A percentile compares a stretch with the other conserved stretches of the same genome.
These are phyloP conservation scores for Echeveria elegans DNA, from an alignment of 164 flowering plant species.

Conservation along the genomic window DNA sequence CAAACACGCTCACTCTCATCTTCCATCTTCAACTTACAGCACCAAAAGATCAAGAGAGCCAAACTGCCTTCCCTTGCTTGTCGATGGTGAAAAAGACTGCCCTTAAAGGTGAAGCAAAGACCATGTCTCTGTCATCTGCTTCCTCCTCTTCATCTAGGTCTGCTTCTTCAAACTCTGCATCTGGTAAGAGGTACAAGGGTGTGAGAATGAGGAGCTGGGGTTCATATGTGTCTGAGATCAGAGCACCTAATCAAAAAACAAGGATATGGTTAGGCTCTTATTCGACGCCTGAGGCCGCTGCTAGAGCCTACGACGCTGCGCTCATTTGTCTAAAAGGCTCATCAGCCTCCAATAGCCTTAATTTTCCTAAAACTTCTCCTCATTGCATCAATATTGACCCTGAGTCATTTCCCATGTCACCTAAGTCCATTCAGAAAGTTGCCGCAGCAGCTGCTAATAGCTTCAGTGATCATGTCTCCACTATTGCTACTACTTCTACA, in stretches of 20 bases:
- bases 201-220: constrained; percentile 99
- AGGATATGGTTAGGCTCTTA: constrained; percentile 95
- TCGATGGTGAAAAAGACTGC: constrained; percentile 44
- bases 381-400: constrained; percentile 14
- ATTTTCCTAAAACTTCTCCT: constrained; percentile 47
- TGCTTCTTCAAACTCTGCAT: constrained; percentile 6
- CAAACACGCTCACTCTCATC: background rate
- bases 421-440: constrained; percentile 72
- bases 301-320: constrained; percentile 96
- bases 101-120: constrained; percentile 24
- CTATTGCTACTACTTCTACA: constrained; percentile 7
- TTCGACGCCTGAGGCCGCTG: constrained; percentile 89
- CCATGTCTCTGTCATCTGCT: constrained; percentile 8
- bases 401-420: constrained; percentile 57
- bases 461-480: no score
- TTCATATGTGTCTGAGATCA: constrained; percentile 88
- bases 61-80: background rate
- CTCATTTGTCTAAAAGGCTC: constrained; percentile 83
- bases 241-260: constrained; percentile 87
- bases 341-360: constrained; percentile 58
- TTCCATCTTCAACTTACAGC: background rate
- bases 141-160: constrained; percentile 1
- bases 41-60: background rate
- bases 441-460: constrained; percentile 78
- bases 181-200: constrained; percentile 74